Evolutionary conservation across 1,284 basidiomycete species (phyloP).

Genomic region (Moesziomyces globuligerus): DNA sequence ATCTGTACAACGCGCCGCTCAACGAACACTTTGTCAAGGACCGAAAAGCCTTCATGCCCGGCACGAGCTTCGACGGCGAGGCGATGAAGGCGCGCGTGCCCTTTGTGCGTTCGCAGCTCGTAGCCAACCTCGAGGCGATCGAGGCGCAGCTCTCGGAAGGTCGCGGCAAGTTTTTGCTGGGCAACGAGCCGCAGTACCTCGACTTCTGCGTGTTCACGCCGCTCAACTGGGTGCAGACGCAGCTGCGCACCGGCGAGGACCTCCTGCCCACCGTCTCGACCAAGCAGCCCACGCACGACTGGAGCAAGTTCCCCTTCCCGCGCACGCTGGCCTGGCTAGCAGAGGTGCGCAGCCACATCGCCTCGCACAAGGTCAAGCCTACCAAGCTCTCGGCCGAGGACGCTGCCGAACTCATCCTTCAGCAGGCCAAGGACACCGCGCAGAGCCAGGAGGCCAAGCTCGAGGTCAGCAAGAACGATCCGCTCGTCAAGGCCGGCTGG

Average conservation of each 20-base stretch:
- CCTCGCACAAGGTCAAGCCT: slow-evolving; percentile 14
- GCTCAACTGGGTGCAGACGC: slow-evolving; percentile 45
- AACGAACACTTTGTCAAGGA: slow-evolving; percentile 29
- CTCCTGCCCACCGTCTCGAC: slow-evolving; percentile 27
- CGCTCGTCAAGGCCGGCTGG: slow-evolving; percentile 42
- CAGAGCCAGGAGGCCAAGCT: slow-evolving; percentile 5
- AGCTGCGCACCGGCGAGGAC: slow-evolving; percentile 31
- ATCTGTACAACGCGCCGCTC: slow-evolving; percentile 32
- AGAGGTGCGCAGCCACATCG: slow-evolving; percentile 15
- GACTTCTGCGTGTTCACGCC: slow-evolving; percentile 37
- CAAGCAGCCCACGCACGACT: slow-evolving; percentile 19
- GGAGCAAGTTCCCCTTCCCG: slow-evolving; percentile 26
- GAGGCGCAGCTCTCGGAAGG: slow-evolving; percentile 20
- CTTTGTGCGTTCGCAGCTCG: slow-evolving; percentile 29
- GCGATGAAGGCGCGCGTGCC: slow-evolving; percentile 24
- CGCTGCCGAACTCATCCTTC: slow-evolving; percentile 20
- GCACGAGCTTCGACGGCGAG: slow-evolving; percentile 20
- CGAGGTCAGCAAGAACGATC: slow-evolving; percentile 19
- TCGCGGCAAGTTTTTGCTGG: slow-evolving; percentile 18
- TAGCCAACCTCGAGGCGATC: slow-evolving; percentile 25
- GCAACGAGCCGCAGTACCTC: slow-evolving; percentile 25
- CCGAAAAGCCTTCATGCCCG: slow-evolving; percentile 31
- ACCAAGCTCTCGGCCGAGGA: slow-evolving; percentile 26
- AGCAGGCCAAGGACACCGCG: slow-evolving; percentile 5
- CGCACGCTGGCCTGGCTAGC: slow-evolving; percentile 32